Evolutionary conservation across 1,284 basidiomycete species (phyloP).

Genomic region (Athelia psychrophila): DNA sequence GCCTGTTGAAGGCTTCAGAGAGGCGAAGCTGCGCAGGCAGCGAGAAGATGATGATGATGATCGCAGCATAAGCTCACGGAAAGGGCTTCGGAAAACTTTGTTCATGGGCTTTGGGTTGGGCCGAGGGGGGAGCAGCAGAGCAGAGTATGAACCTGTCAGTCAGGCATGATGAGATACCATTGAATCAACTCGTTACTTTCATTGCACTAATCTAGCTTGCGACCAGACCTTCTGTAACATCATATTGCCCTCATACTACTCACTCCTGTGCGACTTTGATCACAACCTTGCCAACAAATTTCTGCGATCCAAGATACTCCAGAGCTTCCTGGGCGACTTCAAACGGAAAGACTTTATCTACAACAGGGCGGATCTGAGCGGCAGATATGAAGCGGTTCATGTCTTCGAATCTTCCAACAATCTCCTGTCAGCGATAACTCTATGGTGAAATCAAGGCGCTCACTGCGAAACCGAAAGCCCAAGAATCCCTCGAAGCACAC

Average conservation of each 20-base stretch:
- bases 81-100: slow-evolving; percentile 41
- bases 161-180: slow-evolving; percentile 35
- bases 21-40: slow-evolving; percentile 58
- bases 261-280: too few relatives aligned
- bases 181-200: not conserved
- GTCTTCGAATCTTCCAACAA: slow-evolving; percentile 35
- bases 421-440: not conserved
- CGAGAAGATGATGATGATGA: slow-evolving; percentile 55
- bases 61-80: slow-evolving; percentile 21
- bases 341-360: slow-evolving; percentile 52
- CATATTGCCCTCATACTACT: not conserved
- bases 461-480: slow-evolving; percentile 31
- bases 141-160: slow-evolving; percentile 61
- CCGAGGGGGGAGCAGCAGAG: slow-evolving; percentile 41
- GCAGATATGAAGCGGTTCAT: slow-evolving; percentile 43
- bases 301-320: slow-evolving; percentile 38
- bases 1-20: slow-evolving; percentile 76
- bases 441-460: too few relatives aligned
- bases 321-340: slow-evolving; percentile 43
- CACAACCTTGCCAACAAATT: slow-evolving; percentile 33
- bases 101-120: slow-evolving; percentile 51
- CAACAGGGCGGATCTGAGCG: slow-evolving; percentile 38
- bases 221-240: not conserved
- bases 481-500: slow-evolving; percentile 30
- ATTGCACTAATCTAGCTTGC: not conserved